Conservation (phyloP, 257 asterid genomes). For the Solanum clarkiae region DNA sequence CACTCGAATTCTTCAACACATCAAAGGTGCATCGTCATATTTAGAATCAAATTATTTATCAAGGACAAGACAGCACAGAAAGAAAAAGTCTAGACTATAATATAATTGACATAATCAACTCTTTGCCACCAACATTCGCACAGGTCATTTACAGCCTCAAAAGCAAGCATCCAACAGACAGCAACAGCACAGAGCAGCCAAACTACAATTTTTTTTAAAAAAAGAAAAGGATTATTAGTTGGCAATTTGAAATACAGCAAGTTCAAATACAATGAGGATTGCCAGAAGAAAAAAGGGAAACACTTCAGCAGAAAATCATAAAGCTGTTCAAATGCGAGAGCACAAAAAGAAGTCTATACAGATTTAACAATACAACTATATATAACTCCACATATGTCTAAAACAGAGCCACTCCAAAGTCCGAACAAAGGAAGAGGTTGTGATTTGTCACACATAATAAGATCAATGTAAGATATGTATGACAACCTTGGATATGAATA, state of each 20-base stretch:
- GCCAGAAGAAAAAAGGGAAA: not conserved
- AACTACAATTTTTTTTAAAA: not conserved
- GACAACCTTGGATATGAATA: not conserved
- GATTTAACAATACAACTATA: not conserved
- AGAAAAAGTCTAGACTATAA: not conserved
- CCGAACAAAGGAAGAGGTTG: not conserved
- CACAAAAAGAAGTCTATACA: not conserved
- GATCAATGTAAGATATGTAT: not conserved
- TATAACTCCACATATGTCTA: not conserved
- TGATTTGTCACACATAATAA: not conserved
- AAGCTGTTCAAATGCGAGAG: not conserved
- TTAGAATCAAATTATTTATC: not conserved
- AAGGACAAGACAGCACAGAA: not conserved
- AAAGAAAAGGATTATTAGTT: not conserved
- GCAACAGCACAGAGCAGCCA: constrained; percentile 40
- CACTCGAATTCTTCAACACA: not conserved
- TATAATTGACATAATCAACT: not conserved
- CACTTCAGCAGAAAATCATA: not conserved
- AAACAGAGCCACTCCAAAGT: not conserved
- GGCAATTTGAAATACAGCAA: not conserved
- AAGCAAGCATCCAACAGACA: constrained; percentile 56
- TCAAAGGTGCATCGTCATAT: not conserved
- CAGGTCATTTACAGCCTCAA: constrained; percentile 11
- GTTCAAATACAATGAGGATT: not conserved
- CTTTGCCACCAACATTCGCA: not conserved